phyloP scores from a whole-genome alignment of 768 basidiomycete genomes.

The Trametes villosa region DNA sequence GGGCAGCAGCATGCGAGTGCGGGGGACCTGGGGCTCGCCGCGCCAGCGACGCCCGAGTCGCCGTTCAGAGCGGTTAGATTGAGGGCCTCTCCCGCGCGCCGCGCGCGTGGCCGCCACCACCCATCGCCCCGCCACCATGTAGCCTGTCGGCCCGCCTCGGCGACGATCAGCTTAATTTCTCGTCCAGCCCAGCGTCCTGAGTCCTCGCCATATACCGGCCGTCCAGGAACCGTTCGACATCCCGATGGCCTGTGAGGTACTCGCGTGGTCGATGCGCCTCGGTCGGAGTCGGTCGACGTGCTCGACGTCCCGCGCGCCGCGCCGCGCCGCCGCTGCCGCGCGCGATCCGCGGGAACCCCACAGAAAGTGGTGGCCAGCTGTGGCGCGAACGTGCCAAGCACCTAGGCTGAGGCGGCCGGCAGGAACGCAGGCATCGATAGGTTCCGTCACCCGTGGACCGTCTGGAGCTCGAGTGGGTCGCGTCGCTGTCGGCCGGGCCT shows the following conservation, averaged over 20 bases:
- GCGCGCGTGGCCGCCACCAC: constrained; percentile 13
- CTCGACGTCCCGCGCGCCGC: background rate
- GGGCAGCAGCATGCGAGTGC: constrained; percentile 1
- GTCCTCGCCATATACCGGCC: background rate
- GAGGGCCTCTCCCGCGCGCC: constrained; percentile 9
- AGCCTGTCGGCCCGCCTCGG: background rate
- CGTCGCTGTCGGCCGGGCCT: too few species aligned
- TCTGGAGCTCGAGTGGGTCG: too few species aligned
- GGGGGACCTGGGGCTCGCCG: too few species aligned
- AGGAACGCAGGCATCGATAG: background rate
- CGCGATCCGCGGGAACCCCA: background rate
- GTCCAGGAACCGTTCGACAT: constrained; percentile 1
- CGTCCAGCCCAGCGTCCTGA: background rate
- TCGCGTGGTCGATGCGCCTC: too few species aligned
- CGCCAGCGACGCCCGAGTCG: background rate
- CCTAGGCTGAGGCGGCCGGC: background rate
- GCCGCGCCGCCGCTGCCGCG: background rate
- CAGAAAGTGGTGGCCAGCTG: background rate
- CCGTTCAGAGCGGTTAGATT: constrained; percentile 13
- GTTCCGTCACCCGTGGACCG: too few species aligned
- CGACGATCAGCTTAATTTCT: constrained; percentile 3
- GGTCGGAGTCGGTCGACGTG: too few species aligned
- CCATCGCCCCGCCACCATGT: background rate
- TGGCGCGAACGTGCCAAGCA: background rate
- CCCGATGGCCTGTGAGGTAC: background rate